Evolutionary conservation across 352 stramenopile genomes (phyloP).

Genomic region (Phytophthora hibernalis): DNA sequence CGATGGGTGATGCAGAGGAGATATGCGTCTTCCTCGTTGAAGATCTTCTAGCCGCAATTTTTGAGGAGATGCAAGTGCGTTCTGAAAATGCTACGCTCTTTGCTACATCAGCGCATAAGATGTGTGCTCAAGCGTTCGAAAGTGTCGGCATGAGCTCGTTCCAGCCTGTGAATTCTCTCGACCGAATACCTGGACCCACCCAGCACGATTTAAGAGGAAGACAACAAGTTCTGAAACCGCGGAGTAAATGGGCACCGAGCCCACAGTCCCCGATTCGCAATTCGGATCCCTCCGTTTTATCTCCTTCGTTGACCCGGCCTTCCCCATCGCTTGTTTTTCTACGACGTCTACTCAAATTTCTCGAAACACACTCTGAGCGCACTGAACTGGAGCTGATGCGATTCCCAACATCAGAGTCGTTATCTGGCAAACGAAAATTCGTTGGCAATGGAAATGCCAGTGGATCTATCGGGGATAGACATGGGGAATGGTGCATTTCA

Average conservation of each 20-base stretch:
- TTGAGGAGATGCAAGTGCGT: constrained; percentile 52
- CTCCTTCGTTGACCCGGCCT: not conserved
- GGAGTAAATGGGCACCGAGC: constrained; percentile 9
- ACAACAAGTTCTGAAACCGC: constrained; percentile 26
- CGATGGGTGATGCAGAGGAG: constrained; percentile 48
- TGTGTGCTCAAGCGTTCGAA: constrained; percentile 38
- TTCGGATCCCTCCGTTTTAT: not conserved
- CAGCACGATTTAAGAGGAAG: constrained; percentile 3
- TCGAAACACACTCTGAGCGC: constrained; percentile 20
- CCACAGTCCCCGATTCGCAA: not conserved
- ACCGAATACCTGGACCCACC: constrained; percentile 21
- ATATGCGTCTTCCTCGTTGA: constrained; percentile 38
- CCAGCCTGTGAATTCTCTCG: constrained; percentile 29
- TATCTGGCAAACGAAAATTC: constrained; percentile 15
- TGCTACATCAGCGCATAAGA: constrained; percentile 18
- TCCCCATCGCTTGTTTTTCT: constrained; percentile 26
- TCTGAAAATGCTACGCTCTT: constrained; percentile 43
- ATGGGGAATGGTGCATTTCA: constrained; percentile 39
- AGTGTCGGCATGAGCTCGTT: constrained; percentile 30
- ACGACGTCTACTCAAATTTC: constrained; percentile 18
- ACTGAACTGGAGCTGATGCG: constrained; percentile 22
- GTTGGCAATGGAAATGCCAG: not conserved
- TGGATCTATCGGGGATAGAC: not conserved
- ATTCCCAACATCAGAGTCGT: constrained; percentile 27
- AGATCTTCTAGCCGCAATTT: constrained; percentile 52